Evolutionary conservation across 148 eudicot species (phyloP).

Genomic region (Rhododendron vialii): DNA sequence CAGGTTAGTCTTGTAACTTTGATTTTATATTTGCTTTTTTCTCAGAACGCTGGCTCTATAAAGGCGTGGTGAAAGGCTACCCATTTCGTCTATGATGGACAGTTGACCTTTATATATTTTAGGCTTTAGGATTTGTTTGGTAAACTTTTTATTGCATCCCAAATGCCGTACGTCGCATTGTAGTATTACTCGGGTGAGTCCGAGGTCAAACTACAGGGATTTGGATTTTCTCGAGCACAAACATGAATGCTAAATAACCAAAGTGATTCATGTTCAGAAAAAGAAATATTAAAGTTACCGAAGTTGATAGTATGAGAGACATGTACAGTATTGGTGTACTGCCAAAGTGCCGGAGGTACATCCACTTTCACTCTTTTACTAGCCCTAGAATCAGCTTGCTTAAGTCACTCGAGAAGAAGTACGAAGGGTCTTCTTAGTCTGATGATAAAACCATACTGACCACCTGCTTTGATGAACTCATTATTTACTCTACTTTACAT

Average conservation of each 20-base stretch:
- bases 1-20: slow-evolving; percentile 43
- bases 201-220: background rate
- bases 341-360: background rate
- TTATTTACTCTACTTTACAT: no score
- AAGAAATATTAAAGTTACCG: background rate
- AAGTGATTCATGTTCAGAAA: background rate
- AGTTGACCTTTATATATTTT: background rate
- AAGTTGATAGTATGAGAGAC: background rate
- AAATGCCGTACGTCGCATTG: background rate
- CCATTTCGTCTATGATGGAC: background rate
- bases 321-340: background rate
- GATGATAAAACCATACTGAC: background rate
- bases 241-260: background rate
- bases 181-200: background rate
- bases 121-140: background rate
- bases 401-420: no score
- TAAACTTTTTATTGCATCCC: background rate
- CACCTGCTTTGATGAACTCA: no score
- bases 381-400: background rate
- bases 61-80: background rate
- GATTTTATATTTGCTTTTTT: background rate
- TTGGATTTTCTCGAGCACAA: background rate
- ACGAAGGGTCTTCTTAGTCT: background rate
- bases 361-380: background rate
- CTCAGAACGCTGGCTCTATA: background rate